Evolutionary conservation across 2,329 filamentous ascomycete genomes (phyloP), one percentile per base, ranked within the genome.

Genomic region (Graphiopsis chlorocephala): DNA sequence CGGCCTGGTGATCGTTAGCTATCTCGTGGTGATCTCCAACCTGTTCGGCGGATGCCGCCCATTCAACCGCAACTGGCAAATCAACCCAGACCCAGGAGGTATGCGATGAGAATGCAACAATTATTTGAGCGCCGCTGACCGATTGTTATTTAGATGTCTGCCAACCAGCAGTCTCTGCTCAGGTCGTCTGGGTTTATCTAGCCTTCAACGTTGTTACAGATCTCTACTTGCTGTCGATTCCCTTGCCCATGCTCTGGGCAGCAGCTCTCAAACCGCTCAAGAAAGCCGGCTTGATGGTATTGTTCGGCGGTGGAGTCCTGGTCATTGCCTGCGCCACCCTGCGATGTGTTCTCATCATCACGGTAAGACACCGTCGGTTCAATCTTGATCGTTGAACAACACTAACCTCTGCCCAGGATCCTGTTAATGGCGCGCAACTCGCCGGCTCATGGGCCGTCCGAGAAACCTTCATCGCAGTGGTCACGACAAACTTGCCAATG

Each of bases 381-480:
- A 20, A 3, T 20, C 25, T n/a, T 15, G 12, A 5, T 5, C 26
- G 14, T 26, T 10, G n/a, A 35, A 23, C 53, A 8, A 35, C 23
- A 26, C 53, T 57, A 14, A 57, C 53, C 17, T 25, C 10, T 35
- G 15, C 10, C 5, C 35, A 62, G 60, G 60, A 62, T 12, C 60
- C 60, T 17, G 26, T 62, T 10, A 55, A 62, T 25, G 60, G 60
- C 6, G 60, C 60, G 5, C 60, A 62, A 45, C 25, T 62, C 6
- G 60, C 60, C 10, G 60, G 60, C 33, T 42, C 31, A 5, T 62
- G 60, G 60, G 60, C 60, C 23, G 60, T 62, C n/a, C 60, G 60
- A 2, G 60, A 62, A 5, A 62, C 60, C 8, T 62, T 62, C 48
- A 38, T 62, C 17, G 60, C 60, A 15, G 23, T 55, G 10, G 60